phyloP scores from a whole-genome alignment of 306 rosid genomes.

The Acacia acuminata region DNA sequence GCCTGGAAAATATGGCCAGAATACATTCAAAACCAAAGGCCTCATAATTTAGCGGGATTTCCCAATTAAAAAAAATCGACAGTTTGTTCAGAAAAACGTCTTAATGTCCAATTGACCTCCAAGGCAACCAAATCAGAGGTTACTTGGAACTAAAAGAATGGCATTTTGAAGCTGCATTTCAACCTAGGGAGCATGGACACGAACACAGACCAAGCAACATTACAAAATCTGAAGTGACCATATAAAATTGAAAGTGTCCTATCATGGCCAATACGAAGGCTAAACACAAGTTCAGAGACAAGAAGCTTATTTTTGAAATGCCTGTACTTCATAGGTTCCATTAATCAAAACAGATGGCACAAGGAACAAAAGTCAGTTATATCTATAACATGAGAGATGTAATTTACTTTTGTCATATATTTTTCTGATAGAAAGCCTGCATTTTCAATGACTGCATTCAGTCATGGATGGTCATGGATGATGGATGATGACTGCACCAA shows the following conservation, averaged over 20 bases:
- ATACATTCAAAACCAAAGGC: too few species aligned
- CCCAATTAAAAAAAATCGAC: not conserved
- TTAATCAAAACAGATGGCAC: slow-evolving; percentile 21
- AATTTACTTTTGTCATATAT: not conserved
- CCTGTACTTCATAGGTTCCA: not conserved
- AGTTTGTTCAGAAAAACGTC: not conserved
- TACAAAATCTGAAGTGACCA: not conserved
- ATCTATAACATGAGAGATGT: not conserved
- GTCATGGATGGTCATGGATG: slow-evolving; percentile 2
- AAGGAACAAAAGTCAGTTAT: not conserved
- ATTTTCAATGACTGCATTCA: not conserved
- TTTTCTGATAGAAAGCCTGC: not conserved
- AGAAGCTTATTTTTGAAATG: not conserved
- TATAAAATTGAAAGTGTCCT: not conserved
- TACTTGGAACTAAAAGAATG: not conserved
- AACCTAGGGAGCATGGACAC: slow-evolving; percentile 1
- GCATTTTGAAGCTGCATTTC: not conserved
- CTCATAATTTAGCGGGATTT: too few species aligned
- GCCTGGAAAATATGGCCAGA: too few species aligned
- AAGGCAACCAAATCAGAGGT: slow-evolving; percentile 16
- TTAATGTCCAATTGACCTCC: slow-evolving; percentile 7
- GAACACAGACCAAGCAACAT: not conserved
- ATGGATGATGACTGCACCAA: not conserved
- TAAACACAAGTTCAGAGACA: not conserved
- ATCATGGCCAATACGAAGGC: not conserved